Percentiles rank a stretch among this genome's conserved stretches.
These are phyloP conservation scores for Diophrys appendiculata DNA, from an alignment of 73 alveolate genomes.

Conservation along the genomic window DNA sequence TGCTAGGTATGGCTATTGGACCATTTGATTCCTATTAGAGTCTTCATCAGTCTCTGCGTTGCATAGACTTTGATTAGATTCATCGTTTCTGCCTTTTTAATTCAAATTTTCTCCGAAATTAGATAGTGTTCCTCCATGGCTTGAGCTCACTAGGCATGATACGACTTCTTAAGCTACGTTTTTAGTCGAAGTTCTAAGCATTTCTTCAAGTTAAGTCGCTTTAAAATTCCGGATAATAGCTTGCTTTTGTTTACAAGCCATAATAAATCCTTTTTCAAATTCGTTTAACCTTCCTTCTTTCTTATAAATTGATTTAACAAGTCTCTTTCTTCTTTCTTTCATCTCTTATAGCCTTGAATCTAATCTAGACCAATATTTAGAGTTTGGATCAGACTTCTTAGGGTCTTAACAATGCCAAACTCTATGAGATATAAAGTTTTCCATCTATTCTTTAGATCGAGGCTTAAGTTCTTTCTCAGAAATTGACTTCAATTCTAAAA, in stretches of 20 bases:
- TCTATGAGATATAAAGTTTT: slow-evolving; percentile 36
- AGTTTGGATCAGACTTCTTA: not conserved
- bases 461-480: not conserved
- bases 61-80: not conserved
- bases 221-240: slow-evolving; percentile 43
- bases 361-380: slow-evolving; percentile 40
- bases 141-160: slow-evolving; percentile 6
- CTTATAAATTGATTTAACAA: slow-evolving; percentile 43
- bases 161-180: slow-evolving; percentile 45
- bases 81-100: no score
- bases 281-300: slow-evolving; percentile 64
- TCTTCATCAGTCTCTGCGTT: not conserved
- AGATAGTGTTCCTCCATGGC: slow-evolving; percentile 3
- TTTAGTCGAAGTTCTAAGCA: slow-evolving; percentile 62
- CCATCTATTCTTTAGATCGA: slow-evolving; percentile 9
- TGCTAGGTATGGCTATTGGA: not conserved
- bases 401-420: slow-evolving; percentile 63
- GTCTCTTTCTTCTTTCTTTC: slow-evolving; percentile 64
- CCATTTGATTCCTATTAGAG: not conserved
- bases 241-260: slow-evolving; percentile 50
- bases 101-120: not conserved
- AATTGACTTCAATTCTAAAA: slow-evolving; percentile 16
- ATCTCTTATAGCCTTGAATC: slow-evolving; percentile 68
- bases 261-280: slow-evolving; percentile 56
- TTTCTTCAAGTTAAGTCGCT: slow-evolving; percentile 53